Evolutionary conservation across 768 basidiomycete species (phyloP), one percentile per base, ranked within the genome.

Genomic region (Podaxis carcinomalis): DNA sequence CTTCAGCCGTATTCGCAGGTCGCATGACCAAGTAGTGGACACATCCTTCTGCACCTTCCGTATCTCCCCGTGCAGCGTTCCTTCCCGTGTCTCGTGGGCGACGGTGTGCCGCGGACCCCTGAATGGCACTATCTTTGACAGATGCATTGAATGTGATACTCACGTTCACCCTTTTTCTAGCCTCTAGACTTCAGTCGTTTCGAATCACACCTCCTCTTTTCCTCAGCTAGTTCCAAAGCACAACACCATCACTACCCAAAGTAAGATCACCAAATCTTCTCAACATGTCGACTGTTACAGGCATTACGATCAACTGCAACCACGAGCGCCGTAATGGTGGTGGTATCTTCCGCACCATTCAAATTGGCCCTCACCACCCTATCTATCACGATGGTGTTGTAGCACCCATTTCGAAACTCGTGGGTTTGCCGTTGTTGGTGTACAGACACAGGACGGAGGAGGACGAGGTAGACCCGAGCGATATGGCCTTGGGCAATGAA

Each of bases 231-330:
- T 32, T 9, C 32, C 7, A 9, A 32, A 32, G 7, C 42, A 44
- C 19, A 37, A 10, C 36, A 27, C 9, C 36, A 37, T 21, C 36
- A 54, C 9, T 21, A 19, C n/a, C 23, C 25, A 19, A 13, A 25
- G 19, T 40, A 4, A 42, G 21, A 2, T 14, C 39, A 13, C 19
- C 40, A 56, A 16, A 16, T 11, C 25, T 9, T 5, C 21, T 35
- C 21, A 21, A n/a, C 52, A 56, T 56, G 54, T 44, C 54, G 9
- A 39, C 23, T 25, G 54, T 56, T 5, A 56, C 40, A 27, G 54
- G 54, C 16, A 56, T 56, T 39, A 56, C 54, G 5, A 56, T 56
- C 39, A 56, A 56, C 40, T 56, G 54, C 23, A 56, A 40, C 37
- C 37, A 28, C 3, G 54, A 56, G 39, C 54, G 54, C 14, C 13